These are phyloP conservation scores for Telopea speciosissima DNA, from an alignment of 177 flowering plant genomes.

Conservation along the genomic window DNA sequence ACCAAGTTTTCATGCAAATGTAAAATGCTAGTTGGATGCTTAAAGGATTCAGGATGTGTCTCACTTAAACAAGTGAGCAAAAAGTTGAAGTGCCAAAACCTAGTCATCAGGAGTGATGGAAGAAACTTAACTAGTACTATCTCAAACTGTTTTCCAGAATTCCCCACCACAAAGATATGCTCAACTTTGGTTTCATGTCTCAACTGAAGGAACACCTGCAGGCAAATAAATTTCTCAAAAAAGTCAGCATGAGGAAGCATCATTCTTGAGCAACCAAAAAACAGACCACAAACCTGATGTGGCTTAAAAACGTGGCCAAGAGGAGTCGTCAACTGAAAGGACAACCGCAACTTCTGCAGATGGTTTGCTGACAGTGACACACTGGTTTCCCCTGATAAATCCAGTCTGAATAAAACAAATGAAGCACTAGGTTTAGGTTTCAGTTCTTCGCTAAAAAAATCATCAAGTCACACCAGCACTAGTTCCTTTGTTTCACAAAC, in stretches of 20 bases:
- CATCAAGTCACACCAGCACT: background rate
- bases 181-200: constrained; percentile 82
- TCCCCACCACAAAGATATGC: constrained; percentile 69
- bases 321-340: constrained; percentile 67
- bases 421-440: background rate
- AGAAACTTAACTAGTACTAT: constrained; percentile 52
- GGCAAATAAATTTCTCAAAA: constrained; percentile 15
- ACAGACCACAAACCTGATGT: constrained; percentile 58
- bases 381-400: constrained; percentile 44
- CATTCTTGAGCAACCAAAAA: constrained; percentile 1
- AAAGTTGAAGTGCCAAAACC: background rate
- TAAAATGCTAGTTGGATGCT: too few relatives aligned
- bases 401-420: constrained; percentile 43
- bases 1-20: too few relatives aligned
- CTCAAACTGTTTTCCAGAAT: constrained; percentile 64
- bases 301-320: constrained; percentile 61
- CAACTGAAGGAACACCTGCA: constrained; percentile 84
- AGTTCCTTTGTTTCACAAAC: background rate
- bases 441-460: background rate
- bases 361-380: constrained; percentile 83
- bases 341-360: constrained; percentile 81
- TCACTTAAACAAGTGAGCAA: background rate
- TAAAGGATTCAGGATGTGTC: too few relatives aligned
- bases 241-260: background rate
- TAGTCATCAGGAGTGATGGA: background rate